A percentile compares a stretch with the other conserved stretches of the same genome.
These are phyloP conservation scores for Drechslerella coelobrocha DNA, from an alignment of 2,329 filamentous ascomycete species.

Conservation along the genomic window DNA sequence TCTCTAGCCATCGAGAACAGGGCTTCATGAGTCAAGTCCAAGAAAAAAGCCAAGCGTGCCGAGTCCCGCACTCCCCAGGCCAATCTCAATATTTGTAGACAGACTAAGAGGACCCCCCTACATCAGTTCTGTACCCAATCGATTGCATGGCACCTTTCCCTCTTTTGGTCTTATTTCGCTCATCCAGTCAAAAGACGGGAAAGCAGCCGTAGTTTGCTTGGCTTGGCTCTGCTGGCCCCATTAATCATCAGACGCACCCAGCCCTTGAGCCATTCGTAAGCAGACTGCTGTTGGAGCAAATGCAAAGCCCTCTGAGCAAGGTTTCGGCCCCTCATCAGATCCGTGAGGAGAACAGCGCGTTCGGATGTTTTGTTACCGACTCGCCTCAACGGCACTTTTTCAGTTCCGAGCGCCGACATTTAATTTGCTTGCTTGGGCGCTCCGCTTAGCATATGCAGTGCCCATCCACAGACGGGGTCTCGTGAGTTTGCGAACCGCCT, in stretches of 20 bases:
- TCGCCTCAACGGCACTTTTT: constrained; percentile 36
- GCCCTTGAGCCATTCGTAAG: constrained; percentile 44
- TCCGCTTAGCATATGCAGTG: background rate
- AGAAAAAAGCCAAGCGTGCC: constrained; percentile 28
- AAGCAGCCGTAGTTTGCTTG: background rate
- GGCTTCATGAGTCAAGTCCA: constrained; percentile 46
- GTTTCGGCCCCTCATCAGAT: constrained; percentile 32
- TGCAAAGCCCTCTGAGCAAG: no score
- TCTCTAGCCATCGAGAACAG: constrained; percentile 18
- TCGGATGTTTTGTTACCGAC: constrained; percentile 48
- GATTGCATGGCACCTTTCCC: constrained; percentile 29
- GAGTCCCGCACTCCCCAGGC: constrained; percentile 22
- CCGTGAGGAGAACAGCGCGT: constrained; percentile 19
- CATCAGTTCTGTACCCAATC: constrained; percentile 19
- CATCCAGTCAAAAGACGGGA: constrained; percentile 13
- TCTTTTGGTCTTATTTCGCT: constrained; percentile 37
- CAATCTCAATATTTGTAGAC: background rate
- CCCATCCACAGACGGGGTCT: background rate
- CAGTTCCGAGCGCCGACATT: constrained; percentile 43
- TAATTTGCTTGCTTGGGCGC: background rate
- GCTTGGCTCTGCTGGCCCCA: constrained; percentile 6
- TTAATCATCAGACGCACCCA: constrained; percentile 50
- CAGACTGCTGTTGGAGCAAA: no score
- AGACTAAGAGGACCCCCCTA: background rate
- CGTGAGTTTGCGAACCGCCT: background rate